Percentiles rank a stretch among this genome's conserved stretches.
phyloP scores from a whole-genome alignment of 768 basidiomycete species.

The Neoboletus magnificus region DNA sequence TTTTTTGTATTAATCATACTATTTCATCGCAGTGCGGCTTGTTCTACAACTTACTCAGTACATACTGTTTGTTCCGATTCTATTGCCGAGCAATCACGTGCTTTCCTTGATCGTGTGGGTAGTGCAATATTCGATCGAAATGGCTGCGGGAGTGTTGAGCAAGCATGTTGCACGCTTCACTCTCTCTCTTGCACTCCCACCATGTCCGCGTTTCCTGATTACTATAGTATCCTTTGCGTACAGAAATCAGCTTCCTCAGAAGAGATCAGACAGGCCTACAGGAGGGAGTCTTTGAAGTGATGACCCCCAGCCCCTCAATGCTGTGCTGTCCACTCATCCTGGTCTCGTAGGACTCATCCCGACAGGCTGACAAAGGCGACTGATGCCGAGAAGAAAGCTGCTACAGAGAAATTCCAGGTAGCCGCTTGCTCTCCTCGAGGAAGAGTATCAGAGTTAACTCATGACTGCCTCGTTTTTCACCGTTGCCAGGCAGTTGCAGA shows the following conservation, averaged over 20 bases:
- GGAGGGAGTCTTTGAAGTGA: conserved; percentile 72
- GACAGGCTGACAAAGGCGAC: conserved; percentile 75
- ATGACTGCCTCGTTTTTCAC: background rate
- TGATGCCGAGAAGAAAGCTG: conserved; percentile 61
- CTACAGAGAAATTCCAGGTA: conserved; percentile 87
- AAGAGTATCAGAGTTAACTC: background rate
- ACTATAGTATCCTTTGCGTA: conserved; percentile 63
- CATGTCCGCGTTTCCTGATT: conserved; percentile 80
- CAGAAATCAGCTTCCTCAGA: conserved; percentile 59
- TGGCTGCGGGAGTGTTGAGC: conserved; percentile 2
- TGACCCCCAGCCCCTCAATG: background rate
- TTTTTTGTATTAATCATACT: background rate
- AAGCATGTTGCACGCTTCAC: conserved; percentile 9
- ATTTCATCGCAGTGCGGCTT: conserved; percentile 1
- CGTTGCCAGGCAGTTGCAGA: conserved; percentile 71
- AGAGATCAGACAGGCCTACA: conserved; percentile 75
- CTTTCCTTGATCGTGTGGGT: background rate
- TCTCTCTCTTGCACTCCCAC: conserved; percentile 20
- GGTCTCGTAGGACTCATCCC: conserved; percentile 71
- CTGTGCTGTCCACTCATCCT: conserved; percentile 10
- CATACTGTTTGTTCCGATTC: background rate
- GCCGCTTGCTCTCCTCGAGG: background rate
- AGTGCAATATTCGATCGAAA: background rate
- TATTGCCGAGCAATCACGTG: conserved; percentile 18
- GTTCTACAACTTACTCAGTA: background rate